These are phyloP conservation scores for Seiridium unicorne DNA, from an alignment of 2,329 filamentous ascomycete species.

Conservation along the genomic window DNA sequence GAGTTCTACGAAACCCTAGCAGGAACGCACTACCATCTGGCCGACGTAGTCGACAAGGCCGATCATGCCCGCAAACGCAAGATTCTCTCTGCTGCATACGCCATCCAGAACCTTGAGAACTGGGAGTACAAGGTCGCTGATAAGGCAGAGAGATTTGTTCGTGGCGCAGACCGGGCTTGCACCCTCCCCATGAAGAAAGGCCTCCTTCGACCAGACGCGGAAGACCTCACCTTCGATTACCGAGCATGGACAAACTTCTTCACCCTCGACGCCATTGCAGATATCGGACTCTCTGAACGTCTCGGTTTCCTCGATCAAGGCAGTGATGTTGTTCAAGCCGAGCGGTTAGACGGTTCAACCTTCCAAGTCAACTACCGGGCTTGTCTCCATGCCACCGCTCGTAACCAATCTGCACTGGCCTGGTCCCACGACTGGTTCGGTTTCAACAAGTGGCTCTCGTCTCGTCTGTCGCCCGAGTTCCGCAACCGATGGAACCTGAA, in stretches of 20 bases:
- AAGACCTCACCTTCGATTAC: slow-evolving; percentile 47
- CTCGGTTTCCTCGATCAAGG: slow-evolving; percentile 51
- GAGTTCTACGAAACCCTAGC: slow-evolving; percentile 40
- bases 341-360: slow-evolving; percentile 42
- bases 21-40: slow-evolving; percentile 49
- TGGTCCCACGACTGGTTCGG: slow-evolving; percentile 53
- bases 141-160: slow-evolving; percentile 43
- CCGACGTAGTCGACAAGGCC: slow-evolving; percentile 48
- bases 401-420: slow-evolving; percentile 46
- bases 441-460: slow-evolving; percentile 43
- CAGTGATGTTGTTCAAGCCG: slow-evolving; percentile 39
- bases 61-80: slow-evolving; percentile 52
- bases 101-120: slow-evolving; percentile 50
- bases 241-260: slow-evolving; percentile 54
- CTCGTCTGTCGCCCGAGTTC: slow-evolving; percentile 41
- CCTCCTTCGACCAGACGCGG: slow-evolving; percentile 19
- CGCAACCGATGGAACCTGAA: slow-evolving; percentile 36
- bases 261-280: slow-evolving; percentile 55
- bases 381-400: slow-evolving; percentile 48
- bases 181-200: slow-evolving; percentile 28
- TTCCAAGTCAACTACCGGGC: slow-evolving; percentile 46
- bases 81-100: slow-evolving; percentile 48
- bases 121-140: slow-evolving; percentile 56
- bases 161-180: slow-evolving; percentile 39
- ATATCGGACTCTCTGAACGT: slow-evolving; percentile 51